A percentile compares a stretch with the other conserved stretches of the same genome.
These are phyloP conservation scores for Globisporangium cystogenes DNA, from an alignment of 352 stramenopile species.

Conservation along the genomic window DNA sequence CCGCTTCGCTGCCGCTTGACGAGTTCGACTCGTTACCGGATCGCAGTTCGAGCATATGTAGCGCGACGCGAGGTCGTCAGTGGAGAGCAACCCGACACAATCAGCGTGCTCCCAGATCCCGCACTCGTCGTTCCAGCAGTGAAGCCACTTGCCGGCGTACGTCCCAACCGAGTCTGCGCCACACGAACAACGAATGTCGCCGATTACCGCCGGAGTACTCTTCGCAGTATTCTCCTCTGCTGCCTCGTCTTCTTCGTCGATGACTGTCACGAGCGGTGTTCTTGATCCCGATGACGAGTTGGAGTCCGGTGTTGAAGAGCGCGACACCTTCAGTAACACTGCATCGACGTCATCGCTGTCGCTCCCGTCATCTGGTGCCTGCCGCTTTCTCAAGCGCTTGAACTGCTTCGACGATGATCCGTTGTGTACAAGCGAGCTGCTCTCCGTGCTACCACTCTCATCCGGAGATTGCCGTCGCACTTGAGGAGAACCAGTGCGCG, in stretches of 20 bases:
- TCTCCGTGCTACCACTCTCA: neutral
- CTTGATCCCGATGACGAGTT: neutral
- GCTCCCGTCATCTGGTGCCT: neutral
- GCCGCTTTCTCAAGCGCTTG: conserved; percentile 11
- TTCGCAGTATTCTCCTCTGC: conserved; percentile 10
- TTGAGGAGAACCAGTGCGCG: neutral
- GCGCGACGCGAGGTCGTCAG: conserved; percentile 13
- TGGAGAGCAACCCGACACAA: conserved; percentile 49
- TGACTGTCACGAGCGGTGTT: neutral
- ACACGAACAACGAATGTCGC: conserved; percentile 55
- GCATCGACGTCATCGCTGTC: conserved; percentile 8
- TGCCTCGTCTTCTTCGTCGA: conserved; percentile 39
- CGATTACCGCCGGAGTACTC: conserved; percentile 13
- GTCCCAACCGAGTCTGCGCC: conserved; percentile 32
- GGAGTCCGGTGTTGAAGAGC: neutral
- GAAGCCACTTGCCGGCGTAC: conserved; percentile 63
- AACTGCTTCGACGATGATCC: conserved; percentile 2
- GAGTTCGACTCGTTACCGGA: conserved; percentile 19
- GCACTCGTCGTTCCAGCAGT: conserved; percentile 63
- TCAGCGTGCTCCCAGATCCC: conserved; percentile 66
- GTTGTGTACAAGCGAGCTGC: neutral
- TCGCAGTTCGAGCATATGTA: conserved; percentile 58
- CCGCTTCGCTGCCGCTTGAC: conserved; percentile 18
- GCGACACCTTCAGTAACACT: neutral
- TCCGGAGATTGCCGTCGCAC: neutral